Evolutionary conservation across 148 eudicot genomes (phyloP), one percentile per base, ranked within the genome.

Genomic region (Vaccinium macrocarpon): DNA sequence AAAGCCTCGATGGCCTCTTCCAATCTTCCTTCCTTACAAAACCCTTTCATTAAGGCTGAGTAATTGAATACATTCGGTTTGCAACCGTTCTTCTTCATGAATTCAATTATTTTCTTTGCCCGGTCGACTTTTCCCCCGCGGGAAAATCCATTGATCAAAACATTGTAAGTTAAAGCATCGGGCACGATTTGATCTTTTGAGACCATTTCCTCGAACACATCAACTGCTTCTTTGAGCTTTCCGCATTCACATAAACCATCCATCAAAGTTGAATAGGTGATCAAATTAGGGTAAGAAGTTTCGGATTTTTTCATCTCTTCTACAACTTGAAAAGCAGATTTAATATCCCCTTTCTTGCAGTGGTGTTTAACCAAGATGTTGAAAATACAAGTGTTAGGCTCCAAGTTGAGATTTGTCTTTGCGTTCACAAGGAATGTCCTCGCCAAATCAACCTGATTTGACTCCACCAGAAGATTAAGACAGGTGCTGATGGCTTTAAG

Each of bases 351-450:
- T 13, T 88, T 91, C 85, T 85, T 95, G 86, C 96, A 94, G 77
- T 97, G 99, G 90, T 94, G 90, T 87, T 97, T 97, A 21, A 97
- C 91, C 88, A 97, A 79, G 55, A 97, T 95, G 85, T 97, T 97
- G 89, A 95, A 95, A 70, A 97, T 91, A 85, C 99, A 97, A 49
- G 98, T 90, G 79, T 97, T 97, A 53, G 99, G 98, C 86, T 86
- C 84, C 90, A 95, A 84, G 38, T 88, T 87, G 48, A 92, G 91
- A 86, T 78, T 25, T 82, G 79, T 91, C 88, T 89, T 91, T 7
- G 89, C 84, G 80, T 87, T 86, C 81, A 94, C 76, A 10, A 97
- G 91, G 80, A 93, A 93, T 18, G 46, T 86, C 53, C 89, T 84
- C 10, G 94, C 98, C 87, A 95, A 87, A 84, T 90, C 93, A 88